phyloP scores from a whole-genome alignment of 805 yeast species.

The Sugiyamaella valdiviana region DNA sequence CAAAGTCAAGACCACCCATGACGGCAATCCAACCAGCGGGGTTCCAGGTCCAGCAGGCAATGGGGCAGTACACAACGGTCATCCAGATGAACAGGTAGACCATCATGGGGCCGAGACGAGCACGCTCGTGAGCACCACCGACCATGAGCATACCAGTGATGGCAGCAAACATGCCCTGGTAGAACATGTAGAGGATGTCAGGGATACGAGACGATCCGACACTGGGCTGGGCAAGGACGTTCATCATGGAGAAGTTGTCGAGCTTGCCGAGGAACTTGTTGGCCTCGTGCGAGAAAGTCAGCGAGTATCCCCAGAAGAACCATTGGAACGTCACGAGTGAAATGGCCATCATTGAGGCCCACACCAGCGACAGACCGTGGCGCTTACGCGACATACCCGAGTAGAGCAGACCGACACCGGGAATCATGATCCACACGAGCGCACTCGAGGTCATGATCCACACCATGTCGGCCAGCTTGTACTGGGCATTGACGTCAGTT shows the following conservation, averaged over 20 bases:
- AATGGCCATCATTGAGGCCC: slow-evolving; percentile 90
- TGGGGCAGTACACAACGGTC: slow-evolving; percentile 91
- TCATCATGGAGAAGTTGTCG: slow-evolving; percentile 70
- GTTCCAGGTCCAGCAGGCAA: slow-evolving; percentile 98
- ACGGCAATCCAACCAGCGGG: slow-evolving; percentile 78
- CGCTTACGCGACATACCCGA: slow-evolving; percentile 92
- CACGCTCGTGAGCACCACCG: slow-evolving; percentile 98
- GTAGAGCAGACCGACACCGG: slow-evolving; percentile 90
- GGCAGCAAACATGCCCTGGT: slow-evolving; percentile 96
- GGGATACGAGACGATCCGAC: slow-evolving; percentile 61
- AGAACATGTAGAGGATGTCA: slow-evolving; percentile 80
- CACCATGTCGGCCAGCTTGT: slow-evolving; percentile 69
- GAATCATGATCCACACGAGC: slow-evolving; percentile 92
- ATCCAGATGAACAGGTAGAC: slow-evolving; percentile 89
- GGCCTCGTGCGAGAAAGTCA: slow-evolving; percentile 69
- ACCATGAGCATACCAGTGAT: slow-evolving; percentile 89
- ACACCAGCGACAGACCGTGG: slow-evolving; percentile 87
- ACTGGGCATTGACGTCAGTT: slow-evolving; percentile 64
- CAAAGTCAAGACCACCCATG: slow-evolving; percentile 88
- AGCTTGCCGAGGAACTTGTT: slow-evolving; percentile 75
- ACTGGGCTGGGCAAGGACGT: slow-evolving; percentile 76
- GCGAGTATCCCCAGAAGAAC: slow-evolving; percentile 98
- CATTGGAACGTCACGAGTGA: slow-evolving; percentile 85
- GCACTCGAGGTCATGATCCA: slow-evolving; percentile 50
- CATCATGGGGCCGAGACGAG: slow-evolving; percentile 94